phyloP scores from a whole-genome alignment of 805 yeast genomes.

The Teunomyces aglyptinius region DNA sequence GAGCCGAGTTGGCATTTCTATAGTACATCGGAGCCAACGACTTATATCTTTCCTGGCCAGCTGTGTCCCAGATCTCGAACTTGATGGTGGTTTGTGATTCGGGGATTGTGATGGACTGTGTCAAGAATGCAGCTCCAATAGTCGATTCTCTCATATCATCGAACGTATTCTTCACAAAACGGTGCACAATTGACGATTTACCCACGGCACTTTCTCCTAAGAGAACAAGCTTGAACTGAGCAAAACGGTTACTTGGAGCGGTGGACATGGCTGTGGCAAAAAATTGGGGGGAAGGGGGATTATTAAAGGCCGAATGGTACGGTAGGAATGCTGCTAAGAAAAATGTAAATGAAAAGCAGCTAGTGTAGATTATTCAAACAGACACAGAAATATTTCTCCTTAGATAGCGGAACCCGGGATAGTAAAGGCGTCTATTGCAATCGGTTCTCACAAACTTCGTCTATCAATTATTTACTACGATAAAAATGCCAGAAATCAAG shows the following conservation, averaged over 20 bases:
- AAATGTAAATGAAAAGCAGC: not conserved
- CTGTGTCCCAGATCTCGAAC: constrained; percentile 85
- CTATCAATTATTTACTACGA: not conserved
- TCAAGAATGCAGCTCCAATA: constrained; percentile 80
- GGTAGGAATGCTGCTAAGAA: too few relatives aligned
- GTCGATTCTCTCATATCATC: constrained; percentile 75
- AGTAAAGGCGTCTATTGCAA: not conserved
- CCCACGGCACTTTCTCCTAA: constrained; percentile 86
- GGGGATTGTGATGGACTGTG: constrained; percentile 62
- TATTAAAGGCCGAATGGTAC: too few relatives aligned
- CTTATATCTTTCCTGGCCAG: constrained; percentile 79
- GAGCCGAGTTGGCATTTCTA: constrained; percentile 75
- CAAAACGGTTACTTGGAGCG: constrained; percentile 25
- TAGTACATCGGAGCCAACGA: constrained; percentile 83
- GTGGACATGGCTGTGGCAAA: constrained; percentile 5
- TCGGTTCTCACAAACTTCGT: not conserved
- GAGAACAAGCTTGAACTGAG: constrained; percentile 67
- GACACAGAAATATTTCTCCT: not conserved
- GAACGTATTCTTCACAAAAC: constrained; percentile 72
- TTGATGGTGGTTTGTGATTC: constrained; percentile 54
- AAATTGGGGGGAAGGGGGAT: not conserved
- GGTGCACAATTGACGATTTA: constrained; percentile 63
- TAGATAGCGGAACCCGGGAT: not conserved
- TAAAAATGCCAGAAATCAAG: not conserved
- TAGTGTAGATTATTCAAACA: not conserved